phyloP scores from a whole-genome alignment of 2,329 filamentous ascomycete species.

The Fusarium multiceps region DNA sequence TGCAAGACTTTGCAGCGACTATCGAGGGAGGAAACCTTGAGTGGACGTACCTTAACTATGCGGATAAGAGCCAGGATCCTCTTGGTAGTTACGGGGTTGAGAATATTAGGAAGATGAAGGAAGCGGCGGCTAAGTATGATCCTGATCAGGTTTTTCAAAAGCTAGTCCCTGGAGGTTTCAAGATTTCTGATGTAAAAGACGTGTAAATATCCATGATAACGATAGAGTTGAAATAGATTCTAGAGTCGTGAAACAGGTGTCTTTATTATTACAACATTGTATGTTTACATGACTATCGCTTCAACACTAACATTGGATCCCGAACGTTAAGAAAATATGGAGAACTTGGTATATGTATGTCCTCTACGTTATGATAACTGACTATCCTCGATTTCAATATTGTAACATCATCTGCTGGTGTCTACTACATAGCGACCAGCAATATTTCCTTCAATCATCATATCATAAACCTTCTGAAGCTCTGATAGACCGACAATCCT shows the following conservation, averaged over 20 bases:
- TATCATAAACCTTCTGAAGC: slow-evolving; percentile 77
- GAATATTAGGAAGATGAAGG: slow-evolving; percentile 37
- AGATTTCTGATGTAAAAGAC: slow-evolving; percentile 37
- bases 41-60: slow-evolving; percentile 40
- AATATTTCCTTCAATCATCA: slow-evolving; percentile 75
- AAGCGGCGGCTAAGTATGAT: slow-evolving; percentile 40
- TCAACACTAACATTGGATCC: neutral
- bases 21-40: slow-evolving; percentile 31
- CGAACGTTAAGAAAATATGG: fast-evolving
- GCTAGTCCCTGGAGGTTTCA: slow-evolving; percentile 34
- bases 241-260: neutral
- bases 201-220: neutral
- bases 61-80: slow-evolving; percentile 35
- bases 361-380: neutral
- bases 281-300: fast-evolving
- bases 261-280: fast-evolving
- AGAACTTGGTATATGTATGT: fast-evolving
- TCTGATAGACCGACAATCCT: slow-evolving; percentile 77
- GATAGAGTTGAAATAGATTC: neutral
- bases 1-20: slow-evolving; percentile 20
- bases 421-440: slow-evolving; percentile 80
- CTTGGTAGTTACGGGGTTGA: slow-evolving; percentile 38
- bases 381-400: neutral
- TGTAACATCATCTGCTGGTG: slow-evolving; percentile 63
- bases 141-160: slow-evolving; percentile 46